Percentiles rank a stretch among this genome's conserved stretches.
Evolutionary conservation across 495 filamentous ascomycete species (phyloP).

Genomic region (Choiromyces venosus): DNA sequence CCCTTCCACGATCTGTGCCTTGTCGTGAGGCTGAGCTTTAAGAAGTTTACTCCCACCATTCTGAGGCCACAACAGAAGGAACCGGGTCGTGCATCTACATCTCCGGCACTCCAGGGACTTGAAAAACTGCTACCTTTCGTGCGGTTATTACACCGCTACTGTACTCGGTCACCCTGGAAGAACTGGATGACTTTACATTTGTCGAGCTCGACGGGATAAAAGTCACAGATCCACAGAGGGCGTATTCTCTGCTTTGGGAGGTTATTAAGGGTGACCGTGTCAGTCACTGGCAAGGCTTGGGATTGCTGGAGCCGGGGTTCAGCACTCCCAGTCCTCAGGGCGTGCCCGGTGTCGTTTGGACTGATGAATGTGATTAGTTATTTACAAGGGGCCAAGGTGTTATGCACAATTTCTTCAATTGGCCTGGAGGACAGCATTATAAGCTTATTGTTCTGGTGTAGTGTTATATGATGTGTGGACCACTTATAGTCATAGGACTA

Average conservation of each 20-base stretch:
- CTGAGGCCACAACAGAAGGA: slow-evolving; percentile 88
- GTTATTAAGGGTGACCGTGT: too few relatives aligned
- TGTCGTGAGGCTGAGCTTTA: slow-evolving; percentile 88
- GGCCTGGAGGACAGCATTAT: too few relatives aligned
- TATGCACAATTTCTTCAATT: too few relatives aligned
- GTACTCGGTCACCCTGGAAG: slow-evolving; percentile 72
- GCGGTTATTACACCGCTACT: slow-evolving; percentile 92
- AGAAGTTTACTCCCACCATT: slow-evolving; percentile 85
- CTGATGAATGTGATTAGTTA: slow-evolving; percentile 97
- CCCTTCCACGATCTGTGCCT: slow-evolving; percentile 76
- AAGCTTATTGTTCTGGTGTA: too few relatives aligned
- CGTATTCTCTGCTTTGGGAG: too few relatives aligned
- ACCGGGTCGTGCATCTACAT: slow-evolving; percentile 96
- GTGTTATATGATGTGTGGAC: slow-evolving; percentile 99
- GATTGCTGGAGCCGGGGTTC: slow-evolving; percentile 86
- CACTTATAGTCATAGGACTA: slow-evolving; percentile 92
- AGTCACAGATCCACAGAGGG: slow-evolving; percentile 93
- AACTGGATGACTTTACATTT: slow-evolving; percentile 97
- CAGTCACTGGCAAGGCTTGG: slow-evolving; percentile 80
- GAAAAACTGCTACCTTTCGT: slow-evolving; percentile 94
- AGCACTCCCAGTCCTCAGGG: too few relatives aligned
- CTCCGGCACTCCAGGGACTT: slow-evolving; percentile 93
- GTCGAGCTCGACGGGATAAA: slow-evolving; percentile 99
- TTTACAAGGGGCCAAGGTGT: slow-evolving; percentile 95
- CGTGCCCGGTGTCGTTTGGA: slow-evolving; percentile 94